A percentile compares a stretch with the other conserved stretches of the same genome.
These are phyloP conservation scores for Aurinia saxatilis DNA, from an alignment of 345 rosid species.

Conservation along the genomic window DNA sequence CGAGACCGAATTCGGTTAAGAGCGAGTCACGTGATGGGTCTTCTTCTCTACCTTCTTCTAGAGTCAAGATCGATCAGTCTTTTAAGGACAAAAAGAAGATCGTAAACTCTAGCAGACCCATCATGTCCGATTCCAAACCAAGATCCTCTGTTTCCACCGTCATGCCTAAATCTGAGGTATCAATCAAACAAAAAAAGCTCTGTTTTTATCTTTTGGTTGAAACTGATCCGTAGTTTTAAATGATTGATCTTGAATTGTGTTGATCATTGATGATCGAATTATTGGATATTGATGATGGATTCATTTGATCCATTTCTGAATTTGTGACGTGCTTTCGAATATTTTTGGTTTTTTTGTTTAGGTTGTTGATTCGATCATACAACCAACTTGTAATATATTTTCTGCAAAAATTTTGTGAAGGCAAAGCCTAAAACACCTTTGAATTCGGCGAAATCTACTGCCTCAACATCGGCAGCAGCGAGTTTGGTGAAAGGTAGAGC, in stretches of 20 bases:
- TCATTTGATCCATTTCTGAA: background rate
- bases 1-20: conserved; percentile 40
- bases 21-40: conserved; percentile 46
- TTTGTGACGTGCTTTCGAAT: background rate
- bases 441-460: conserved; percentile 31
- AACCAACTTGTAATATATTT: conserved; percentile 16
- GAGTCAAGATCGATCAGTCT: conserved; percentile 36
- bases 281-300: background rate
- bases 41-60: conserved; percentile 28
- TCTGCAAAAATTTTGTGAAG: conserved; percentile 33
- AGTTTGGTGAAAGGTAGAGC: conserved; percentile 47
- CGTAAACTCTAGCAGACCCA: conserved; percentile 41
- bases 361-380: conserved; percentile 7
- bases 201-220: too few relatives aligned
- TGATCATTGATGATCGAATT: background rate
- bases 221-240: background rate
- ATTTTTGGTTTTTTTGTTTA: background rate
- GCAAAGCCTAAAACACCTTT: conserved; percentile 43
- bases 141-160: conserved; percentile 36
- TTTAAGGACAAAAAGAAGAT: conserved; percentile 46
- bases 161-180: conserved; percentile 49
- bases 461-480: conserved; percentile 37
- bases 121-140: conserved; percentile 33
- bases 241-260: background rate
- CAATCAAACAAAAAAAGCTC: conserved; percentile 4